These are phyloP conservation scores for Mycena sanguinolenta DNA, from an alignment of 768 basidiomycete genomes.

Conservation along the genomic window DNA sequence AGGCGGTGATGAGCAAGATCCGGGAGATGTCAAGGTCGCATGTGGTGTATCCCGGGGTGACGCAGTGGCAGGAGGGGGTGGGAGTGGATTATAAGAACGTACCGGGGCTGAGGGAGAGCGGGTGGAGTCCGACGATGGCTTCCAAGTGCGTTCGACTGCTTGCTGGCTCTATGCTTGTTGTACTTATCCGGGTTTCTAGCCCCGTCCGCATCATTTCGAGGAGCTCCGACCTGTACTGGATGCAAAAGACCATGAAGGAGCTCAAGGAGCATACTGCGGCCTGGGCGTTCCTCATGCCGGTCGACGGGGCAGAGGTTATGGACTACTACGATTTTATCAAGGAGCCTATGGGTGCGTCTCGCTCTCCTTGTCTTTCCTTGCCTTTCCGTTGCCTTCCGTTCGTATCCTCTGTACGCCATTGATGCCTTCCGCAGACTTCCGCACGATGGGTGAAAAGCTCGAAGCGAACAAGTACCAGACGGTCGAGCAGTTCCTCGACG, in stretches of 20 bases:
- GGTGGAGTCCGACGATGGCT: constrained; percentile 91
- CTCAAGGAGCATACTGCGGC: constrained; percentile 82
- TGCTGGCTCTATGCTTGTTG: background rate
- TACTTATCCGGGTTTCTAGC: constrained; percentile 38
- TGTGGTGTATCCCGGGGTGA: constrained; percentile 83
- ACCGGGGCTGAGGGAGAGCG: constrained; percentile 94
- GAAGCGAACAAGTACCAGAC: constrained; percentile 85
- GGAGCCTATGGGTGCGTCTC: constrained; percentile 88
- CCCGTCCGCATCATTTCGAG: constrained; percentile 51
- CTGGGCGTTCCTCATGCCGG: constrained; percentile 92
- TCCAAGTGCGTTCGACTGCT: constrained; percentile 63
- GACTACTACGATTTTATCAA: constrained; percentile 94
- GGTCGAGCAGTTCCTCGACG: constrained; percentile 81
- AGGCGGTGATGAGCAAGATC: constrained; percentile 91
- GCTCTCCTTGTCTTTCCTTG: background rate
- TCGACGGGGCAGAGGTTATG: constrained; percentile 80
- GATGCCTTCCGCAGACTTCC: constrained; percentile 69
- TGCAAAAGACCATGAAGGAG: constrained; percentile 85
- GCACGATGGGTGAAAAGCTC: constrained; percentile 92
- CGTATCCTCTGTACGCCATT: background rate
- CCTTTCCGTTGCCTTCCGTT: background rate
- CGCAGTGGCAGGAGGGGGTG: constrained; percentile 76
- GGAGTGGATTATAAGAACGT: constrained; percentile 81
- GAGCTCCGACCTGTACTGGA: constrained; percentile 71
- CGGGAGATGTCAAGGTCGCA: constrained; percentile 89